Evolutionary conservation across 352 stramenopile species (phyloP).

Genomic region (Phytophthora fragariaefolia): DNA sequence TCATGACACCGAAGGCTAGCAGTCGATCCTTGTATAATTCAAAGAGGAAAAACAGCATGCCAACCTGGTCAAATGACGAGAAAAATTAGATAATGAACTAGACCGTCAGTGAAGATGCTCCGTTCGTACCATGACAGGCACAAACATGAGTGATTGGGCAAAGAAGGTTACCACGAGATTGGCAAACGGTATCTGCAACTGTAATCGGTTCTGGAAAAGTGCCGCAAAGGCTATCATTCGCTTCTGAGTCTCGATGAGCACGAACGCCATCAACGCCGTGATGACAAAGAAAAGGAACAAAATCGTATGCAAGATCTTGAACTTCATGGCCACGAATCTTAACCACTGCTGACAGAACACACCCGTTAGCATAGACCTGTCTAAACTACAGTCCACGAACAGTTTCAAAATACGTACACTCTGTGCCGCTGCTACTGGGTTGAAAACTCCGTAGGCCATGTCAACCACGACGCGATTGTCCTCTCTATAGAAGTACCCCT

Average conservation of each 20-base stretch:
- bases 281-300: slow-evolving; percentile 95
- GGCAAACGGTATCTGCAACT: slow-evolving; percentile 71
- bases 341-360: slow-evolving; percentile 31
- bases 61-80: slow-evolving; percentile 59
- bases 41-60: slow-evolving; percentile 96
- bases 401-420: slow-evolving; percentile 36
- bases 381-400: not conserved
- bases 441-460: slow-evolving; percentile 76
- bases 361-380: slow-evolving; percentile 4
- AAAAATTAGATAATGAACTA: not conserved
- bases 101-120: not conserved
- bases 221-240: slow-evolving; percentile 94
- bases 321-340: slow-evolving; percentile 74
- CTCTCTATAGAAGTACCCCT: slow-evolving; percentile 78
- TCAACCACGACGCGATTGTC: slow-evolving; percentile 64
- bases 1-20: slow-evolving; percentile 91
- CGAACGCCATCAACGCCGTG: slow-evolving; percentile 93
- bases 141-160: slow-evolving; percentile 93
- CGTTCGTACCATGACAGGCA: slow-evolving; percentile 89
- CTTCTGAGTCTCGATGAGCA: slow-evolving; percentile 93
- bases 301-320: slow-evolving; percentile 90
- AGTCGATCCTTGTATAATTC: slow-evolving; percentile 95
- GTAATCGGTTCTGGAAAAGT: slow-evolving; percentile 85
- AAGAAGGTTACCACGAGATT: slow-evolving; percentile 90
- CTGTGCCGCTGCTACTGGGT: slow-evolving; percentile 27